Conservation (phyloP, 345 rosid genomes). For the Populus deltoides region DNA sequence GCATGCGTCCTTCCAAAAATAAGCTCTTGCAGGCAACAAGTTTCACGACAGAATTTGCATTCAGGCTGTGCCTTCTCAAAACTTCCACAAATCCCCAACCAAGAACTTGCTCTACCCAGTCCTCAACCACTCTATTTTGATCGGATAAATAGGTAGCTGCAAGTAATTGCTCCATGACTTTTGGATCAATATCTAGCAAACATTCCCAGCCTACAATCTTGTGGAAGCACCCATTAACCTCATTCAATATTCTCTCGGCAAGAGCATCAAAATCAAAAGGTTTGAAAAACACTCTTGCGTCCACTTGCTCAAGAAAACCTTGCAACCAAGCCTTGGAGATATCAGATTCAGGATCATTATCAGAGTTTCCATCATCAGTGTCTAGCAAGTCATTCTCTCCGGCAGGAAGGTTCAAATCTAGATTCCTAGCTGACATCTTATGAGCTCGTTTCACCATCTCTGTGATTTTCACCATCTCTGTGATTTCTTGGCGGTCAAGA, state of each 20-base stretch:
- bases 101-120: slow-evolving; percentile 56
- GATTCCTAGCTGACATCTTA: slow-evolving; percentile 27
- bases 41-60: slow-evolving; percentile 35
- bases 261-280: slow-evolving; percentile 54
- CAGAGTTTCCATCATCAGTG: slow-evolving; percentile 17
- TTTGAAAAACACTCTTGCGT: slow-evolving; percentile 53
- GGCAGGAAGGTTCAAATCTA: slow-evolving; percentile 67
- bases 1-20: slow-evolving; percentile 31
- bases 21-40: slow-evolving; percentile 33
- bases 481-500: slow-evolving; percentile 1
- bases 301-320: slow-evolving; percentile 42
- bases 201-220: slow-evolving; percentile 39
- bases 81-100: slow-evolving; percentile 45
- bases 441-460: neutral
- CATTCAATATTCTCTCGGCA: slow-evolving; percentile 35
- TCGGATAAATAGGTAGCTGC: slow-evolving; percentile 50
- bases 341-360: slow-evolving; percentile 33
- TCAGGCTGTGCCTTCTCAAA: slow-evolving; percentile 15
- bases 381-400: slow-evolving; percentile 35
- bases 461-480: slow-evolving; percentile 2
- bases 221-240: slow-evolving; percentile 31
- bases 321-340: slow-evolving; percentile 56
- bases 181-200: slow-evolving; percentile 45
- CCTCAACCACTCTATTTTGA: slow-evolving; percentile 31
- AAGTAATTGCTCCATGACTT: slow-evolving; percentile 47